phyloP scores from a whole-genome alignment of 2,329 filamentous ascomycete genomes.

The Xylaria sp. region DNA sequence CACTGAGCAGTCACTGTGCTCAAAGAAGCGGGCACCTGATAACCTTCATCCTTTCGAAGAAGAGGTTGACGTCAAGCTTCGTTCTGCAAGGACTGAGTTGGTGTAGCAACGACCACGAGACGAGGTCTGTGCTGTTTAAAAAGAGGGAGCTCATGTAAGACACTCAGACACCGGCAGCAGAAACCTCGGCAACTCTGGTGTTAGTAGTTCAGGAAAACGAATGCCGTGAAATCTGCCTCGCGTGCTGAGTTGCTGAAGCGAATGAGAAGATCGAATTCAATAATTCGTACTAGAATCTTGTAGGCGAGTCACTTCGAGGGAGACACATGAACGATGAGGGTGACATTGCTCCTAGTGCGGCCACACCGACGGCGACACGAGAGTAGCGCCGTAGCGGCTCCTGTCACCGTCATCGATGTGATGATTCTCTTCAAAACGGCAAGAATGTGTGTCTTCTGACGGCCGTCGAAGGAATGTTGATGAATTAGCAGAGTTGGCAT shows the following conservation, averaged over 20 bases:
- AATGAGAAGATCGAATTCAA: background rate
- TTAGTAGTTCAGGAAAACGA: background rate
- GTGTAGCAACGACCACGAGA: background rate
- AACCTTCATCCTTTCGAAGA: background rate
- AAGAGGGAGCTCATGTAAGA: background rate
- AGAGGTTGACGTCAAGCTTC: background rate
- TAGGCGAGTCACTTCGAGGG: background rate
- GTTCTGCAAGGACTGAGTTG: background rate
- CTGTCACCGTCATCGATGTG: background rate
- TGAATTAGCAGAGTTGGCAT: too few relatives aligned
- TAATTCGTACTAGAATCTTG: background rate
- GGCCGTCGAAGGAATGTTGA: too few relatives aligned
- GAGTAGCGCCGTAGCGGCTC: background rate
- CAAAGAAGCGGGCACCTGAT: background rate
- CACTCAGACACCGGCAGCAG: background rate
- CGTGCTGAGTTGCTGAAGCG: background rate
- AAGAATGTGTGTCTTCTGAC: too few relatives aligned
- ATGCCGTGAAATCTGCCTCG: background rate
- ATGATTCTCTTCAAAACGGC: too few relatives aligned
- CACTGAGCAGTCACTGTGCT: too few relatives aligned
- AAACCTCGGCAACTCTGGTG: too few relatives aligned
- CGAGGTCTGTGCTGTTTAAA: background rate
- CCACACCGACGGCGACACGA: background rate
- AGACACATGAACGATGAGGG: background rate
- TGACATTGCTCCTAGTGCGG: background rate